Evolutionary conservation across 75 land plant genomes (phyloP).

Genomic region (Gnetum montanum): DNA sequence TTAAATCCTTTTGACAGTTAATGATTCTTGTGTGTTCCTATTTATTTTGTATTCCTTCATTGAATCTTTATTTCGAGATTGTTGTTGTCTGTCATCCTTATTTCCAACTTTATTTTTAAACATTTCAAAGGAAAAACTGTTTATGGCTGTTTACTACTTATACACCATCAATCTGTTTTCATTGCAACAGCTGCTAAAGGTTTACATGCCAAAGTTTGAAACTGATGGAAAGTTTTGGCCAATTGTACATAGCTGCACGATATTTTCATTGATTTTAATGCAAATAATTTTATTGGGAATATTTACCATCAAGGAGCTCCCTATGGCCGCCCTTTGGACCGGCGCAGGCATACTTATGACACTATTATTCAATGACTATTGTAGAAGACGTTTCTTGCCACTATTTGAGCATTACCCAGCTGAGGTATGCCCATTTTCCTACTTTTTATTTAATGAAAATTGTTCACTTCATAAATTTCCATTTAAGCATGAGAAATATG

Average conservation of each 20-base stretch:
- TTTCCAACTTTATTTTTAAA: no score
- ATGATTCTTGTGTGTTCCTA: no score
- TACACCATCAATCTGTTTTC: no score
- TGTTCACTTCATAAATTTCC: no score
- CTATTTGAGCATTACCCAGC: conserved; percentile 40
- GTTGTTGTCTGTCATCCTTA: no score
- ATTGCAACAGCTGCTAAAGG: conserved; percentile 82
- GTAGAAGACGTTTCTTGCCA: conserved; percentile 65
- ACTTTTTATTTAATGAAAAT: no score
- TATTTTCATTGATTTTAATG: conserved; percentile 65
- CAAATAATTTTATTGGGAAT: conserved; percentile 74
- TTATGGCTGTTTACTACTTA: no score
- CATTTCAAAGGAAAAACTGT: no score
- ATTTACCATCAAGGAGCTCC: conserved; percentile 61
- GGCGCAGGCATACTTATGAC: conserved; percentile 62
- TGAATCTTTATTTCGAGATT: no score
- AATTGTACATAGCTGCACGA: conserved; percentile 56
- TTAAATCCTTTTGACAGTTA: no score
- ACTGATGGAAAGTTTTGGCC: conserved; percentile 94
- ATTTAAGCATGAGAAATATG: no score
- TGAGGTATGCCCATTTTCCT: conserved; percentile 32
- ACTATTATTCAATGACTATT: conserved; percentile 76
- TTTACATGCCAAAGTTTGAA: conserved; percentile 73
- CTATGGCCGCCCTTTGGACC: conserved; percentile 45
- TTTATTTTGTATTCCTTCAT: no score